A percentile compares a stretch with the other conserved stretches of the same genome.
Conservation (phyloP, 768 basidiomycete species). For the Serendipita sp. region DNA sequence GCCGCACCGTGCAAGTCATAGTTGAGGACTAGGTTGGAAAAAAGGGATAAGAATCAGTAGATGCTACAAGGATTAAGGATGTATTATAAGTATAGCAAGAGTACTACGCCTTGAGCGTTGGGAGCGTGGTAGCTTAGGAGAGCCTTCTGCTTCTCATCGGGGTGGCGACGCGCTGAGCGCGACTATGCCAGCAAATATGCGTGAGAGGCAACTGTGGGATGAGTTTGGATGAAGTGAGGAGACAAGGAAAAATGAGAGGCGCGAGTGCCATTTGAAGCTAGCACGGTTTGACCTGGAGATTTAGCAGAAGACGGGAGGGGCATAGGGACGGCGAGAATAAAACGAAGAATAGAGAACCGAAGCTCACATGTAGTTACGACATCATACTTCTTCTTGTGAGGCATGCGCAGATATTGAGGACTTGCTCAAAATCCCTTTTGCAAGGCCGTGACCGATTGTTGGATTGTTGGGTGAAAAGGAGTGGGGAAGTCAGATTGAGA, state of each 20-base stretch:
- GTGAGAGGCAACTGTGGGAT: no score
- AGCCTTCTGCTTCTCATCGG: no score
- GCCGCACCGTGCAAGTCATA: constrained; percentile 28
- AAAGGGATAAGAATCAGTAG: neutral
- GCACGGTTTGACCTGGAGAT: neutral
- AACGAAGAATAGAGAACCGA: neutral
- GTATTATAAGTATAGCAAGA: neutral
- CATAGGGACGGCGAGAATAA: neutral
- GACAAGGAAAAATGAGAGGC: neutral
- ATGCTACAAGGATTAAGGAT: neutral
- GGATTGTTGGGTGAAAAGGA: no score
- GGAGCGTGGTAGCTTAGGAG: neutral
- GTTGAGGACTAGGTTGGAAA: neutral
- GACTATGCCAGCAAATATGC: no score
- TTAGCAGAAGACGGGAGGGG: neutral
- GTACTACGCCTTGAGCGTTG: neutral
- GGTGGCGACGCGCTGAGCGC: no score
- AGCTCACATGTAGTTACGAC: neutral
- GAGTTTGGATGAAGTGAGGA: no score
- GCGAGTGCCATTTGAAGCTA: neutral
- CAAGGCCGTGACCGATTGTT: no score
- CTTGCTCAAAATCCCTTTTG: neutral
- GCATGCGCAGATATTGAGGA: neutral
- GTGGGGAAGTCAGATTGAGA: no score
- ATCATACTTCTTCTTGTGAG: constrained; percentile 5